Percentiles rank a stretch among this genome's conserved stretches.
Evolutionary conservation across 768 basidiomycete species (phyloP).

Genomic region (Hysterangium stoloniferum): DNA sequence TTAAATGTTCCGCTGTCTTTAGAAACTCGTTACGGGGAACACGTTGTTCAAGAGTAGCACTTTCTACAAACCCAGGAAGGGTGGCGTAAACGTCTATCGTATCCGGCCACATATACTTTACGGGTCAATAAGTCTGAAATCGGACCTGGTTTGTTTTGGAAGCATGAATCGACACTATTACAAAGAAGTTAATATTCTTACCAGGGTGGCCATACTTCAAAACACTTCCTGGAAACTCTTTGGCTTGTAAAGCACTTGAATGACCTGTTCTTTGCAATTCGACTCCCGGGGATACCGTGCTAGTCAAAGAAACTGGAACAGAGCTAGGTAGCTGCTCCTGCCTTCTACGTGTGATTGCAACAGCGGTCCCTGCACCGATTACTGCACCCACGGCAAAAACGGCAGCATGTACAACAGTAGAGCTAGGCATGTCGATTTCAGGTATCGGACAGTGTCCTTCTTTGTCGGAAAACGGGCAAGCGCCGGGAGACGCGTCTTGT

Average conservation of each 20-base stretch:
- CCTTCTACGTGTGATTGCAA: slow-evolving; percentile 16
- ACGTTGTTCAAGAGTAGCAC: not conserved
- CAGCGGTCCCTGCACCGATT: slow-evolving; percentile 60
- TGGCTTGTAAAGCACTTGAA: not conserved
- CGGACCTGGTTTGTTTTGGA: slow-evolving; percentile 50
- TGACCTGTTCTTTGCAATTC: slow-evolving; percentile 1
- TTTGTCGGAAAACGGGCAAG: too few species aligned
- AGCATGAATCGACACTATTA: not conserved
- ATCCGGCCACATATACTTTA: slow-evolving; percentile 80
- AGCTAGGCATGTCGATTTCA: too few species aligned
- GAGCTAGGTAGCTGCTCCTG: not conserved
- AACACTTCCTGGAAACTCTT: slow-evolving; percentile 28
- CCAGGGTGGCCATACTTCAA: slow-evolving; percentile 82
- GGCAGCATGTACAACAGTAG: slow-evolving; percentile 51
- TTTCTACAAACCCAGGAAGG: slow-evolving; percentile 74
- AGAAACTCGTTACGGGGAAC: not conserved
- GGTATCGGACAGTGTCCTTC: too few species aligned
- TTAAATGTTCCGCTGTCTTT: slow-evolving; percentile 94
- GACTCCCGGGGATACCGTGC: slow-evolving; percentile 1
- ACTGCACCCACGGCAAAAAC: slow-evolving; percentile 79
- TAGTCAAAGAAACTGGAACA: slow-evolving; percentile 14
- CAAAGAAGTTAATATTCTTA: slow-evolving; percentile 26
- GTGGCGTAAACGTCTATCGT: slow-evolving; percentile 85
- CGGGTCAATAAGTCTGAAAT: slow-evolving; percentile 72
- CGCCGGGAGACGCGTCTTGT: too few species aligned